These are phyloP conservation scores for Graphilbum fragrans DNA, from an alignment of 2,329 filamentous ascomycete genomes.

Conservation along the genomic window DNA sequence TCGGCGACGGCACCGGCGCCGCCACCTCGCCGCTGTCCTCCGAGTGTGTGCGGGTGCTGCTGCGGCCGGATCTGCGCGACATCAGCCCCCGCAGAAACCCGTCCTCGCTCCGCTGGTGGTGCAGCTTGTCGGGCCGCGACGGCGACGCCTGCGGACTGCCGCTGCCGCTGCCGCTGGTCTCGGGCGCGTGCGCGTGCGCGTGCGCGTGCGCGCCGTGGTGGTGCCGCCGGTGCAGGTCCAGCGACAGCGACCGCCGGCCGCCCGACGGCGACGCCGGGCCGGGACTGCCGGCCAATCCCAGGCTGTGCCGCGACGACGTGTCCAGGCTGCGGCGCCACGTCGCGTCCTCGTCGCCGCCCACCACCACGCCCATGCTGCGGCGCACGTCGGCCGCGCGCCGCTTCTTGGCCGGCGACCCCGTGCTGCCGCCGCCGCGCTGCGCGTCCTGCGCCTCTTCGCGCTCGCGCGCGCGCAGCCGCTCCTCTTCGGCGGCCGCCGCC, in stretches of 20 bases:
- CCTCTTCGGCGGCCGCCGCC: constrained; percentile 16
- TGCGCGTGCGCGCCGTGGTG: background rate
- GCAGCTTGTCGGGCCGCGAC: background rate
- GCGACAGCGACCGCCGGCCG: background rate
- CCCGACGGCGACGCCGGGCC: constrained; percentile 6
- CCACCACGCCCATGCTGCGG: constrained; percentile 25
- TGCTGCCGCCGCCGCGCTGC: constrained; percentile 11
- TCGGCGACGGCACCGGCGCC: background rate
- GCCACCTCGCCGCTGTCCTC: background rate
- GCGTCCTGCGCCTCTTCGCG: constrained; percentile 3
- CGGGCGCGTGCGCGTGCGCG: too few species aligned
- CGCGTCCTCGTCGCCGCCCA: constrained; percentile 36
- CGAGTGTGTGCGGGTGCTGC: constrained; percentile 16
- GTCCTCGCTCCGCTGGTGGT: background rate
- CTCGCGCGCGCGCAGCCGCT: constrained; percentile 7
- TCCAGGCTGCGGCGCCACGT: constrained; percentile 8
- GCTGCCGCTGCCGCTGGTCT: background rate
- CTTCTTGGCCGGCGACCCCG: background rate
- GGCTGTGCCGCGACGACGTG: background rate
- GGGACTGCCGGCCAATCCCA: constrained; percentile 17
- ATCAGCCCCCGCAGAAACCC: too few species aligned
- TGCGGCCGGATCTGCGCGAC: background rate
- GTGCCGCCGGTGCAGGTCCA: background rate
- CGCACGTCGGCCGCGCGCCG: constrained; percentile 10
- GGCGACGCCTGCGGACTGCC: background rate